Evolutionary conservation across 2,329 filamentous ascomycete species (phyloP), one percentile per base, ranked within the genome.

Genomic region (Seiridium cupressi): DNA sequence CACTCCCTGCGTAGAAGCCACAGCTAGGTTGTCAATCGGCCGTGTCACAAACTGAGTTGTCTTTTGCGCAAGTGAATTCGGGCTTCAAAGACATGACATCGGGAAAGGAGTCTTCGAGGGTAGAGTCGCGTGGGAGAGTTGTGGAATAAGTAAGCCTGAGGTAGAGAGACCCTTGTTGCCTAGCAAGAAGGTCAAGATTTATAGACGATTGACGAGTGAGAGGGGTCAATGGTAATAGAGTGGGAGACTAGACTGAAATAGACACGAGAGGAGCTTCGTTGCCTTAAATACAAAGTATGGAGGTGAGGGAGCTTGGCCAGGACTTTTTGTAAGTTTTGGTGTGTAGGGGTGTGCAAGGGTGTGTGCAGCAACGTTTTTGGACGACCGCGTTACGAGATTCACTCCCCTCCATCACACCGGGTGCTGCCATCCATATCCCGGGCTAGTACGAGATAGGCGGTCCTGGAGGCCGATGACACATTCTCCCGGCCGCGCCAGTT

Each of bases 71-170:
- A 13, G 44, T 35, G 35, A 18, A 18, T 13, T 54, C 7, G 53
- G 35, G 56, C 35, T 59, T 61, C 60, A 59, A 40, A 61, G 36
- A 55, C 60, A 61, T 61, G 60, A 61, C 60, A 61, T 61, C 51
- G 11, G 56, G n/a, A 18, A 61, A 49, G 44, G 55, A 48, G 49
- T 55, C 31, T 36, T 60, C 31, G 53, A 55, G 53, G 54, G 31
- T 26, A 31, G 44, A 32, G 54, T 44, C 51, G 53, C 48, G 10
- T 51, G 54, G 55, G 59, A 42, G 42, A 54, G 38, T 38, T 48
- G 44, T 47, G n/a, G 40, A 51, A 40, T 49, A 58, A 48, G 59
- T 44, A 61, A 42, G n/a, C 44, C 55, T 51, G 13, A 35, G 35
- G n/a, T 40, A 31, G 46, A 46, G 18, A 53, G 26, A 8, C 35